Conservation (phyloP, 495 filamentous ascomycete species). For the Hyaloscypha variabilis region DNA sequence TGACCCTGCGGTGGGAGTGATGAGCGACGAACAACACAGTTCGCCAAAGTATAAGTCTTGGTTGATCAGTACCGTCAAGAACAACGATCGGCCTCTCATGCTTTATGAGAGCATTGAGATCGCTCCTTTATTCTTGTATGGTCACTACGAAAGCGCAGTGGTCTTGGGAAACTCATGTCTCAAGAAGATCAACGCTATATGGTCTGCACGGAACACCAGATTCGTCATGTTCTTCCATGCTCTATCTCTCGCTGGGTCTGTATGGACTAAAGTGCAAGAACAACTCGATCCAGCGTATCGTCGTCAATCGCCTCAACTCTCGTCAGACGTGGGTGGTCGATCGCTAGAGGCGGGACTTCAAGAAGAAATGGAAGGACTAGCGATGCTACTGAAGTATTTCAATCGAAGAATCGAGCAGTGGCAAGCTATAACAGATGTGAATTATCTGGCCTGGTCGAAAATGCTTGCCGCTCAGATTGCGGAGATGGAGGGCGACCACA, state of each 20-base stretch:
- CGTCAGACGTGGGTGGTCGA: not conserved
- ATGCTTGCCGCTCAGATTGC: constrained; percentile 71
- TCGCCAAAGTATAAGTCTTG: constrained; percentile 64
- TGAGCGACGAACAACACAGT: constrained; percentile 74
- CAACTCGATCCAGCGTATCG: constrained; percentile 28
- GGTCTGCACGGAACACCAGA: constrained; percentile 71
- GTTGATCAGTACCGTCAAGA: constrained; percentile 37
- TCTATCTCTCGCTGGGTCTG: constrained; percentile 64
- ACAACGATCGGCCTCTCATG: constrained; percentile 55
- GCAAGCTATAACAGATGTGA: constrained; percentile 68
- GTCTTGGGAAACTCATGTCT: constrained; percentile 64
- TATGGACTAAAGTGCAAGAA: constrained; percentile 59
- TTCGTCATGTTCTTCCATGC: constrained; percentile 68
- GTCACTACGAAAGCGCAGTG: constrained; percentile 69
- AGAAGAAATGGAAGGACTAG: constrained; percentile 55
- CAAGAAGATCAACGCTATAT: constrained; percentile 60
- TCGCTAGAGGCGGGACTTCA: constrained; percentile 43
- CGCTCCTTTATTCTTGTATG: constrained; percentile 72
- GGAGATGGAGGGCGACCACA: constrained; percentile 65
- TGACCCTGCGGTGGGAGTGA: constrained; percentile 51
- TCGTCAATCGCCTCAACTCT: constrained; percentile 1
- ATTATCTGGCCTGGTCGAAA: constrained; percentile 77
- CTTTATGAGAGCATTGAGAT: constrained; percentile 76
- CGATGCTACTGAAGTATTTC: constrained; percentile 56
- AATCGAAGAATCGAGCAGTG: constrained; percentile 66